Percentiles rank a stretch among this genome's conserved stretches.
Conservation (phyloP, 129 eudicot genomes). For the Escallonia rubra region DNA sequence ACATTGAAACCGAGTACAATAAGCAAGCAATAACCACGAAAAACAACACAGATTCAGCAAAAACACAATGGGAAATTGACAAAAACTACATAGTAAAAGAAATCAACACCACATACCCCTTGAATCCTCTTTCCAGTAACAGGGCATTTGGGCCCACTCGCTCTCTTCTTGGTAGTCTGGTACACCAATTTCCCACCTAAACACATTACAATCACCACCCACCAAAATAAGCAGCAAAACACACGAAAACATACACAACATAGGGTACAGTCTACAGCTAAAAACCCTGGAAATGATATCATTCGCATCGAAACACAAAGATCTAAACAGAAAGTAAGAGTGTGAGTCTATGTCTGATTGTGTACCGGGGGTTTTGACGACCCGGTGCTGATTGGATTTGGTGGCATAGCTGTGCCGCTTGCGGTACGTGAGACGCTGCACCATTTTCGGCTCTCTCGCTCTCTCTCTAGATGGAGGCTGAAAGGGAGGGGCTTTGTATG, state of each 20-base stretch:
- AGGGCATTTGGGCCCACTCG: conserved; percentile 70
- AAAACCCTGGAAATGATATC: neutral
- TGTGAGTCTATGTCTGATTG: neutral
- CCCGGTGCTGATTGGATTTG: conserved; percentile 66
- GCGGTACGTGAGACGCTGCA: conserved; percentile 72
- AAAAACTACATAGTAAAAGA: neutral
- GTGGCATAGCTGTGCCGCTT: conserved; percentile 74
- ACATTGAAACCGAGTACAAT: neutral
- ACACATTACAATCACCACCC: neutral
- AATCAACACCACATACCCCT: conserved; percentile 39
- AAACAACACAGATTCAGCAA: neutral
- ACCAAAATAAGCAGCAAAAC: neutral
- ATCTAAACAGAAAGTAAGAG: neutral
- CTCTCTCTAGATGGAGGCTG: conserved; percentile 17
- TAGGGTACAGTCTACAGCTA: neutral
- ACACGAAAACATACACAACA: neutral
- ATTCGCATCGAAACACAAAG: neutral
- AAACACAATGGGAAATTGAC: neutral
- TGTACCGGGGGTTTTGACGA: conserved; percentile 72
- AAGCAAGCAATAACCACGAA: neutral
- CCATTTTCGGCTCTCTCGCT: conserved; percentile 39
- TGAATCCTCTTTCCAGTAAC: conserved; percentile 77
- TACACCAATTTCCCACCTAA: conserved; percentile 62
- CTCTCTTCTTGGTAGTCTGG: conserved; percentile 77
- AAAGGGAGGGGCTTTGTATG: conserved; percentile 10